Base-by-base conservation (phyloP, 2,329 filamentous ascomycete species). In the Bipolaris zeicola region DNA sequence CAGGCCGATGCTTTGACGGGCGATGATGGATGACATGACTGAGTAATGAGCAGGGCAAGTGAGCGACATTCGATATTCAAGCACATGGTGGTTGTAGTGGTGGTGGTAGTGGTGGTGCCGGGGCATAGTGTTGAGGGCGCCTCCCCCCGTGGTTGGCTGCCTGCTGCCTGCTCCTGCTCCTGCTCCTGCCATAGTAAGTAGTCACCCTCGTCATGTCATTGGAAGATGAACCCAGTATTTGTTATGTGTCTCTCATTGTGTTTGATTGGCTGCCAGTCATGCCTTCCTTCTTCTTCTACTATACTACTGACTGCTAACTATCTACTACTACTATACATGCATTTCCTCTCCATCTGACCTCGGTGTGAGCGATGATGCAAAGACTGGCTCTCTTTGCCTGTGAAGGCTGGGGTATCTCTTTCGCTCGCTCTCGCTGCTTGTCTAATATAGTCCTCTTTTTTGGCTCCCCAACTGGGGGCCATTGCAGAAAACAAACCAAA, bases 351-450 rank as follows among this genome's bases (percentile, higher is more conserved):
- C 64, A 67, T 66, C 62, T 66, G 63, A 64, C 63, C 65, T 67
- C 63, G 48, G 53, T 37, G 20, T 44, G 63, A 67, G 64, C 63
- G 59, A 64, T 67, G 58, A 64, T 66, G 62, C 58, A 56, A 57
- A 57, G 31, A 36, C 47, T 60, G 47, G 43, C 55, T 61, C 49
- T 44, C 50, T 20, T 20, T 49, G 65, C 69, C 67, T 56, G 50
- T 61, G 57, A 64, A 64, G 67, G 65, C 67, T 61, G 61, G 70
- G 70, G 70, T 71, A 72, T 72, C 62, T 68, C 18, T 22, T n/a
- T 43, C 14, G 26, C 22, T 43, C 37, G 37, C 16, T 38, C 36
- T 39, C 16, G 37, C 37, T 39, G 37, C 22, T 10, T 28, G 22
- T 43, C 61, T 63, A 55, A 50, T 60, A 50, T 60, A 22, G 48